These are phyloP conservation scores for Trichosporon ovoides DNA, from an alignment of 1,284 basidiomycete species.

Conservation along the genomic window DNA sequence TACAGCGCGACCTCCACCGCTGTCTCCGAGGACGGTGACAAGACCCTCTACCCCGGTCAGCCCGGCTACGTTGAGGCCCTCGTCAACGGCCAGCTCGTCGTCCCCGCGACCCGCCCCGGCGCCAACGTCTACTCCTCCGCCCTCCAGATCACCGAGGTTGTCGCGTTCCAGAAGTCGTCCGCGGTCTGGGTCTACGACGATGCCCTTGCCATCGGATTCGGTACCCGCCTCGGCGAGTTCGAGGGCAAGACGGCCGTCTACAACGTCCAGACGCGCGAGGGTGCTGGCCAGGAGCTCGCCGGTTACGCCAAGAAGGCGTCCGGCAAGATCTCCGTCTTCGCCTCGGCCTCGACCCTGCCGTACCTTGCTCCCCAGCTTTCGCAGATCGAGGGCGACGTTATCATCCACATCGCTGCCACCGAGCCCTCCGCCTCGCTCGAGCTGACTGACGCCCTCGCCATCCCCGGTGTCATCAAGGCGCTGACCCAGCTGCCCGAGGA, in stretches of 20 bases:
- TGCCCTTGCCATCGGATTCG: slow-evolving; percentile 44
- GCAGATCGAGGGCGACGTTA: slow-evolving; percentile 61
- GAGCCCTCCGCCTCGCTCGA: slow-evolving; percentile 57
- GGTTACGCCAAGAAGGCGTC: slow-evolving; percentile 59
- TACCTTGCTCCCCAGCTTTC: slow-evolving; percentile 68
- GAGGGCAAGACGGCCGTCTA: slow-evolving; percentile 53
- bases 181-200: slow-evolving; percentile 49
- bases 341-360: slow-evolving; percentile 54
- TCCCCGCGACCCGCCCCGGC: slow-evolving; percentile 35
- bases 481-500: slow-evolving; percentile 64
- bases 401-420: slow-evolving; percentile 71
- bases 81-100: slow-evolving; percentile 30
- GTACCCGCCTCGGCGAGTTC: slow-evolving; percentile 27
- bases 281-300: slow-evolving; percentile 75
- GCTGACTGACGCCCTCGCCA: slow-evolving; percentile 62
- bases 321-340: slow-evolving; percentile 46
- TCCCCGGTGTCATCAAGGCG: slow-evolving; percentile 44
- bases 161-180: slow-evolving; percentile 40
- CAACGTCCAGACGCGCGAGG: slow-evolving; percentile 74
- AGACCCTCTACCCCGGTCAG: slow-evolving; percentile 25
- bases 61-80: slow-evolving; percentile 33
- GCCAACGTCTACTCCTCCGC: slow-evolving; percentile 41
- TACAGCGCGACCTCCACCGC: slow-evolving; percentile 35
- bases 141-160: slow-evolving; percentile 40
- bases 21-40: slow-evolving; percentile 23